Evolutionary conservation across 2,329 filamentous ascomycete genomes (phyloP).

Genomic region (Alternaria consortialis): DNA sequence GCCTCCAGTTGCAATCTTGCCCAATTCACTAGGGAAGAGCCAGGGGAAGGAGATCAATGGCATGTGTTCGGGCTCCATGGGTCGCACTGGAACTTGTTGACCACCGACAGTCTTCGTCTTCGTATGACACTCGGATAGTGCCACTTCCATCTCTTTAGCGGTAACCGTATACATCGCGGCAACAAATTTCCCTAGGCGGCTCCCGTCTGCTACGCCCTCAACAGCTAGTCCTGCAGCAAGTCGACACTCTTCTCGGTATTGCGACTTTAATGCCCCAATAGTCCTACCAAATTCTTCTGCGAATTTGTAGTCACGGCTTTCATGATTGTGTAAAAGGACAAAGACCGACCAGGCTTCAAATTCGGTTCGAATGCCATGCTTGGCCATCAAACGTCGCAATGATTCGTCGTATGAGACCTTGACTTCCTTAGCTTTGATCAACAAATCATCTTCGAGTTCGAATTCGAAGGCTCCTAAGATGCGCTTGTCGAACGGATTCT

Average conservation of each 20-base stretch:
- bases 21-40: conserved; percentile 80
- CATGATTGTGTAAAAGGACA: conserved; percentile 75
- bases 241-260: conserved; percentile 73
- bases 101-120: conserved; percentile 51
- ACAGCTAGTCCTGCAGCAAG: conserved; percentile 63
- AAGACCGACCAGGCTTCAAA: conserved; percentile 94
- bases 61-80: conserved; percentile 64
- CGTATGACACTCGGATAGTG: conserved; percentile 61
- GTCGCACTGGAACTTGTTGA: conserved; percentile 47
- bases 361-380: conserved; percentile 83
- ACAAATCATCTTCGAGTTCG: conserved; percentile 61
- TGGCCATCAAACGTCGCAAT: conserved; percentile 81
- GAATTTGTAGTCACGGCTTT: conserved; percentile 82
- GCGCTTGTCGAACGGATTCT: conserved; percentile 76
- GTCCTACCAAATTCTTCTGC: conserved; percentile 82
- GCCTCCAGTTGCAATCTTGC: conserved; percentile 68
- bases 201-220: conserved; percentile 45
- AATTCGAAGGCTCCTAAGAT: conserved; percentile 73
- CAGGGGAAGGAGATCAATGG: conserved; percentile 94
- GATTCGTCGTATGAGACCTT: conserved; percentile 82
- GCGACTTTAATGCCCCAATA: conserved; percentile 70
- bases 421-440: conserved; percentile 69
- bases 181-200: conserved; percentile 72
- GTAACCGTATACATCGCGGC: conserved; percentile 91
- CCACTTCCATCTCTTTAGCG: conserved; percentile 70